Conservation (phyloP, 2,329 filamentous ascomycete species). For the Fusarium penzigii region DNA sequence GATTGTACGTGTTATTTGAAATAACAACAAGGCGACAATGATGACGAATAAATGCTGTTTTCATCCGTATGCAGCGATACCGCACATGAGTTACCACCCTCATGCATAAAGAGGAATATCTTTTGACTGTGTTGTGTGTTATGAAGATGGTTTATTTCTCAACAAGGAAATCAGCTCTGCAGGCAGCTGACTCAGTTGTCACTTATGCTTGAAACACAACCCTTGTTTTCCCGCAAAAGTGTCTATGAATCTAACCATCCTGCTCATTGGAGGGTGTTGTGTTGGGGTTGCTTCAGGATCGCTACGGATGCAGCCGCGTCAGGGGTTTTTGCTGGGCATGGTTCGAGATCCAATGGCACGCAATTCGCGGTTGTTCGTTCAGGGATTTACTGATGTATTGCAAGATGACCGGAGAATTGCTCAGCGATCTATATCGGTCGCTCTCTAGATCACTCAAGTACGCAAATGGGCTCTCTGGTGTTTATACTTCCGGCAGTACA, state of each 20-base stretch:
- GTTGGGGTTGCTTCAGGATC: conserved; percentile 10
- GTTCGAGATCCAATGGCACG: conserved; percentile 10
- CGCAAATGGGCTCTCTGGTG: no score
- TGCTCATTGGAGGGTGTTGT: no score
- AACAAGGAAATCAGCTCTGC: background rate
- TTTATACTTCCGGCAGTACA: no score
- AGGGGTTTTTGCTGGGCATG: conserved; percentile 8
- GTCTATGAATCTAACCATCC: no score
- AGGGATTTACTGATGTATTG: no score
- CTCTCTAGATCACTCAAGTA: no score
- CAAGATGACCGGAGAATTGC: no score
- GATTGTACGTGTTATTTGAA: background rate
- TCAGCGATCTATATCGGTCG: no score
- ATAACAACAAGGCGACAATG: conserved; percentile 4
- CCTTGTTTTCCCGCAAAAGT: background rate
- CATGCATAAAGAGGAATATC: no score
- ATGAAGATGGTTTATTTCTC: no score
- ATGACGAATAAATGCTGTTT: conserved; percentile 17
- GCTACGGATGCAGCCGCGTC: conserved; percentile 24
- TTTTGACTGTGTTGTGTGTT: no score
- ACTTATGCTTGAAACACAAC: background rate
- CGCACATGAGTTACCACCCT: background rate
- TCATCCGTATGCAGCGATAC: background rate
- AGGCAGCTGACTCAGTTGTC: background rate
- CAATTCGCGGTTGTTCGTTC: background rate